Percentiles rank a stretch among this genome's conserved stretches.
Evolutionary conservation across 805 yeast genomes (phyloP).

Genomic region (Wickerhamomyces silvicola): DNA sequence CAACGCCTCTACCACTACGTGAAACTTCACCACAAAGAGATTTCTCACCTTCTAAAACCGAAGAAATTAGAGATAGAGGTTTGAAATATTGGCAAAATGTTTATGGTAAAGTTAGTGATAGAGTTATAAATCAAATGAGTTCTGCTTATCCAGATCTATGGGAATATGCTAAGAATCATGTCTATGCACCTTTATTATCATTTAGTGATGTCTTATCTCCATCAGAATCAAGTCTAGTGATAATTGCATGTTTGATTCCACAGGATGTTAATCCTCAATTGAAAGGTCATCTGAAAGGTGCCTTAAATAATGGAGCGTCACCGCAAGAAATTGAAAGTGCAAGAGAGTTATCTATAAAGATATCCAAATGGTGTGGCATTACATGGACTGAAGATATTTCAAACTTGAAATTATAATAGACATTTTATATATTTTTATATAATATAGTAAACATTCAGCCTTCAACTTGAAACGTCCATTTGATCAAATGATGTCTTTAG

Average conservation of each 20-base stretch:
- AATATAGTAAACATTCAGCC: neutral
- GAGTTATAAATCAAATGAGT: conserved; percentile 62
- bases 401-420: conserved; percentile 14
- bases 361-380: conserved; percentile 71
- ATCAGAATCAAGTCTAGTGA: conserved; percentile 68
- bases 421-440: neutral
- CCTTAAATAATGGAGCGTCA: conserved; percentile 70
- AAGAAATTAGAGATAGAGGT: conserved; percentile 39
- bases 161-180: conserved; percentile 62
- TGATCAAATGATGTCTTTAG: conserved; percentile 4
- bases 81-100: conserved; percentile 62
- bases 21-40: conserved; percentile 25
- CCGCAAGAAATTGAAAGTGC: conserved; percentile 54
- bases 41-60: conserved; percentile 26
- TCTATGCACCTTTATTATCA: conserved; percentile 73
- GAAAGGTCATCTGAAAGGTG: conserved; percentile 87
- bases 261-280: conserved; percentile 92
- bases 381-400: conserved; percentile 43
- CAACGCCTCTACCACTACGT: conserved; percentile 51
- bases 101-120: conserved; percentile 65
- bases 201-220: conserved; percentile 55
- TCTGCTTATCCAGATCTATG: conserved; percentile 83
- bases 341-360: conserved; percentile 53
- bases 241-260: conserved; percentile 77
- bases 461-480: conserved; percentile 11